Percentiles rank a stretch among this genome's conserved stretches.
phyloP scores from a whole-genome alignment of 345 rosid species.

The Garcia nutans region DNA sequence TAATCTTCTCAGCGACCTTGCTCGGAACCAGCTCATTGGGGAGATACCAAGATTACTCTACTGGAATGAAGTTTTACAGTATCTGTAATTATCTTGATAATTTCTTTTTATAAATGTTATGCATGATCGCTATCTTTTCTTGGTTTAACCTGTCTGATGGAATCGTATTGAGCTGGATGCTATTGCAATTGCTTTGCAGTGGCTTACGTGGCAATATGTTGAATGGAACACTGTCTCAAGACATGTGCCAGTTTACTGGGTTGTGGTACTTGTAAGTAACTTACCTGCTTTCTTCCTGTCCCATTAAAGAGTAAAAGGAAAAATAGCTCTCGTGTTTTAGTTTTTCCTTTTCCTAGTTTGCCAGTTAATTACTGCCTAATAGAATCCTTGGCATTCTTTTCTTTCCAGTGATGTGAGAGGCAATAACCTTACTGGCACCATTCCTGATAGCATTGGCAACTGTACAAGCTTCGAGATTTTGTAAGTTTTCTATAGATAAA shows the following conservation, averaged over 20 bases:
- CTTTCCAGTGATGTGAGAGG: conserved; percentile 87
- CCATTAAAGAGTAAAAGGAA: too few species aligned
- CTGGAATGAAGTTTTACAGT: conserved; percentile 97
- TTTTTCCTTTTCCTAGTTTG: neutral
- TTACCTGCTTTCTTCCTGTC: neutral
- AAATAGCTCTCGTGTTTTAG: too few species aligned
- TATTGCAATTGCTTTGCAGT: conserved; percentile 31
- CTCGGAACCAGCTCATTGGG: conserved; percentile 71
- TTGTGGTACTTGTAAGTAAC: conserved; percentile 93
- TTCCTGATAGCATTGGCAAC: conserved; percentile 91
- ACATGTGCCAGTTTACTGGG: conserved; percentile 92
- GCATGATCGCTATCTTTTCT: neutral
- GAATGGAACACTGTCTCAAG: conserved; percentile 76
- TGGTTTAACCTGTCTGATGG: neutral
- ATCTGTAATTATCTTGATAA: conserved; percentile 52
- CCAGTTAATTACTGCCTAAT: neutral
- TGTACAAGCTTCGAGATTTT: conserved; percentile 92
- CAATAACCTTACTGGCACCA: conserved; percentile 72
- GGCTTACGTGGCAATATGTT: conserved; percentile 82
- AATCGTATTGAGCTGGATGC: neutral
- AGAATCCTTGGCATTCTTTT: neutral
- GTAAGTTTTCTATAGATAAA: conserved; percentile 37
- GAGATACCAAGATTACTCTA: conserved; percentile 86
- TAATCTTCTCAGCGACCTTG: conserved; percentile 60
- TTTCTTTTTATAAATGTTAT: neutral